These are phyloP conservation scores for Yarrowia deformans DNA, from an alignment of 805 yeast genomes.

Conservation along the genomic window DNA sequence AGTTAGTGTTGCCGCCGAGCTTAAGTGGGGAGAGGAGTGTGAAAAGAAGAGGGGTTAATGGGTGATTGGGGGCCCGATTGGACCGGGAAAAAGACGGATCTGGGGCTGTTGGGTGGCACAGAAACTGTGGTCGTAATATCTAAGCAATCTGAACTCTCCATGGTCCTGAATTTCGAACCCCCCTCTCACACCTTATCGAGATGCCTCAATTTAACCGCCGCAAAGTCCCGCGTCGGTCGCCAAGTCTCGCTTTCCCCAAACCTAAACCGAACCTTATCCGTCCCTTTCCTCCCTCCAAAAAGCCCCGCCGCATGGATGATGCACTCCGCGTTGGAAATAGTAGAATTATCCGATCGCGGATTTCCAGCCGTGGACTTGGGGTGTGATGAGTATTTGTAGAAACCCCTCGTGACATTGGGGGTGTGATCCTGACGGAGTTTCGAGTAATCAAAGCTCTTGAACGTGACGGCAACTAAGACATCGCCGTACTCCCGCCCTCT, in stretches of 20 bases:
- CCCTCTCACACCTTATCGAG: neutral
- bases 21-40: neutral
- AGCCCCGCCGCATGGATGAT: neutral
- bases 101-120: neutral
- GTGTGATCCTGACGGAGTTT: no score
- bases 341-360: conserved; percentile 23
- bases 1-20: conserved; percentile 38
- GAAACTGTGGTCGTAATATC: neutral
- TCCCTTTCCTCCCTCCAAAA: neutral
- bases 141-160: neutral
- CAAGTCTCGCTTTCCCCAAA: neutral
- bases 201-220: conserved; percentile 14
- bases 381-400: no score
- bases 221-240: neutral
- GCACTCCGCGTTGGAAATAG: conserved; percentile 11
- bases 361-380: no score
- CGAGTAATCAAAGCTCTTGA: no score
- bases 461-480: no score
- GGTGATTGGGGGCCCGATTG: neutral
- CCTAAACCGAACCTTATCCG: neutral
- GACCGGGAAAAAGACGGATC: no score
- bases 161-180: neutral
- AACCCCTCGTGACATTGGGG: no score
- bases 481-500: no score
- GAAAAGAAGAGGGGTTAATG: no score